Percentiles rank a stretch among this genome's conserved stretches.
These are phyloP conservation scores for Suillus decipiens DNA, from an alignment of 768 basidiomycete genomes.

Conservation along the genomic window DNA sequence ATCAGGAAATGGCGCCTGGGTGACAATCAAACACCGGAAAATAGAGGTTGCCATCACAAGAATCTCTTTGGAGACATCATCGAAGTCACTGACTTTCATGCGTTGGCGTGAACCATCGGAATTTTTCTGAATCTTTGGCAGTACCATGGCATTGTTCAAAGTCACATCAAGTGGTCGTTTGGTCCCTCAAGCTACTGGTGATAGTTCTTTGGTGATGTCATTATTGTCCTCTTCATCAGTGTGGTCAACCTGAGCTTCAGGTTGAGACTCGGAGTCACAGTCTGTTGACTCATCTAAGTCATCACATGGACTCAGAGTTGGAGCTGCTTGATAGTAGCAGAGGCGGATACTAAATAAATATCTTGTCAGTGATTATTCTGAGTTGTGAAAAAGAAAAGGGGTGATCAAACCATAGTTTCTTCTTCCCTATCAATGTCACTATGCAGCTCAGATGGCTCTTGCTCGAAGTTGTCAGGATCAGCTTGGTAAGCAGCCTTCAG, in stretches of 20 bases:
- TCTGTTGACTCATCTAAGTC: background rate
- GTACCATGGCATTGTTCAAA: background rate
- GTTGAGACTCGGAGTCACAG: background rate
- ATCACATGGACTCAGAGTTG: background rate
- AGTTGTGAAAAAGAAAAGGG: background rate
- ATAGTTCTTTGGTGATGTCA: background rate
- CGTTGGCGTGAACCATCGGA: background rate
- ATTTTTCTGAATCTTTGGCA: background rate
- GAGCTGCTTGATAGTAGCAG: background rate
- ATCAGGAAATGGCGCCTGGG: slow-evolving; percentile 21
- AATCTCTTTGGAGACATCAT: slow-evolving; percentile 20
- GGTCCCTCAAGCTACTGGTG: background rate
- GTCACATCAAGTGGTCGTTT: background rate
- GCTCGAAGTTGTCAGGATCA: background rate
- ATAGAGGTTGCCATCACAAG: slow-evolving; percentile 17
- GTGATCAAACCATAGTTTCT: background rate
- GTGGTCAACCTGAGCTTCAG: background rate
- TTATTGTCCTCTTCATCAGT: background rate
- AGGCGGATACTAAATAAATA: background rate
- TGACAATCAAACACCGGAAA: slow-evolving; percentile 6
- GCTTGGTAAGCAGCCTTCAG: background rate
- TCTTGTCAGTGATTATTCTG: background rate
- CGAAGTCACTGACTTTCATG: slow-evolving; percentile 20
- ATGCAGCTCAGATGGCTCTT: background rate
- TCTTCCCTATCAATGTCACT: background rate